Conservation (phyloP, 1,139 yeast genomes). For the Hyphopichia buzzinii region DNA sequence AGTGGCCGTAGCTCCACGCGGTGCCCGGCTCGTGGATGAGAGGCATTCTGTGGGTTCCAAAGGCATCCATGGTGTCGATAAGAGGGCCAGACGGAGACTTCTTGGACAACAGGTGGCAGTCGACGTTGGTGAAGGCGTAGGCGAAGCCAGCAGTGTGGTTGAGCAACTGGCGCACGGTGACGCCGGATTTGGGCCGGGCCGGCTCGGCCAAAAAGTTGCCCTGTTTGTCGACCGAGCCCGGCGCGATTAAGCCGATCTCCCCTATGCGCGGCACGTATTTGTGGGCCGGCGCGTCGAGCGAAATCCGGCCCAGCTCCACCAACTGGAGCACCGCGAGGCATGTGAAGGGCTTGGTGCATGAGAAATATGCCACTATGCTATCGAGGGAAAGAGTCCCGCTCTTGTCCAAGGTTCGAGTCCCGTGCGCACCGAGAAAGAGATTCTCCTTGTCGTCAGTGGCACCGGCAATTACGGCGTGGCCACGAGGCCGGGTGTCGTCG, state of each 20-base stretch:
- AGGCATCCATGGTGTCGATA: constrained; percentile 20
- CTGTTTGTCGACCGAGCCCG: constrained; percentile 28
- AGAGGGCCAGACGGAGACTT: constrained; percentile 20
- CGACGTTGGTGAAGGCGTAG: constrained; percentile 41
- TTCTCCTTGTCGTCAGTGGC: constrained; percentile 23
- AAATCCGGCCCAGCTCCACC: constrained; percentile 42
- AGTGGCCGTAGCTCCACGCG: constrained; percentile 49
- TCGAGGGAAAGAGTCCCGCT: constrained; percentile 20
- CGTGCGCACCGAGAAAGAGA: constrained; percentile 24
- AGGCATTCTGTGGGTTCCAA: constrained; percentile 34
- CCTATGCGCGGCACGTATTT: constrained; percentile 41
- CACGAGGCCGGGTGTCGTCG: constrained; percentile 10
- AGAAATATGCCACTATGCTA: constrained; percentile 35
- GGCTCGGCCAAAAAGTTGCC: constrained; percentile 32
- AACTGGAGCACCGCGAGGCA: constrained; percentile 46
- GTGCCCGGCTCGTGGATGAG: constrained; percentile 54
- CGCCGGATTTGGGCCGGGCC: constrained; percentile 29
- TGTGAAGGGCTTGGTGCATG: constrained; percentile 51
- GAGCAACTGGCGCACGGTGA: constrained; percentile 49
- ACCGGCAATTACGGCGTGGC: constrained; percentile 29
- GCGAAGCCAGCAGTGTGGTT: constrained; percentile 54
- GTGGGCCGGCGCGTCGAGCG: constrained; percentile 41
- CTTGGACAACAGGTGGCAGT: constrained; percentile 20
- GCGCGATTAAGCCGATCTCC: constrained; percentile 38
- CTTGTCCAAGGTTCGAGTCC: constrained; percentile 22